Evolutionary conservation across 176 grass and related monocot genomes (phyloP).

Genomic region (Cymbopogon citratus): DNA sequence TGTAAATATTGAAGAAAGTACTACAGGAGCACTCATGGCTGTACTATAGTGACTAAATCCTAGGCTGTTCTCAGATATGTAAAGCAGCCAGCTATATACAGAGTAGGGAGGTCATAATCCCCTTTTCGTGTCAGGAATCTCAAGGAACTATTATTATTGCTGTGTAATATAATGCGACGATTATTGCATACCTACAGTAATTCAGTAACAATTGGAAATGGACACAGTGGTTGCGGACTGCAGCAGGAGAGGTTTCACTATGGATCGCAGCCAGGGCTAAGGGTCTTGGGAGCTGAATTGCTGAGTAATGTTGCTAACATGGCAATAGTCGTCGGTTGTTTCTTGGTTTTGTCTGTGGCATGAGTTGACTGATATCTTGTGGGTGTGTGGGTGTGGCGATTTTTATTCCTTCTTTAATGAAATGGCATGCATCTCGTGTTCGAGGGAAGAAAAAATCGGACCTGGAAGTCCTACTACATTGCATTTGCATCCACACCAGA

Average conservation of each 20-base stretch:
- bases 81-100: neutral
- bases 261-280: neutral
- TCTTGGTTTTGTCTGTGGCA: neutral
- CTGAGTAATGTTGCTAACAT: neutral
- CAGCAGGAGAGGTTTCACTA: neutral
- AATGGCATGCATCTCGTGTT: neutral
- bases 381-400: neutral
- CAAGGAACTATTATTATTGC: neutral
- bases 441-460: neutral
- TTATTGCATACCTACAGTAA: conserved; percentile 11
- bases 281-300: neutral
- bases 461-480: conserved; percentile 1
- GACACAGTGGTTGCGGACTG: neutral
- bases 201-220: conserved; percentile 11
- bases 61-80: neutral
- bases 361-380: neutral
- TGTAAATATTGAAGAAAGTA: conserved; percentile 16
- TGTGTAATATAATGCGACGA: neutral
- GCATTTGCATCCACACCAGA: conserved; percentile 14
- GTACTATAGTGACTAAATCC: neutral
- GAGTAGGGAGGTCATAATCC: neutral
- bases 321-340: neutral
- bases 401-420: neutral
- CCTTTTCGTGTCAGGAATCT: neutral
- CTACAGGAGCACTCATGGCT: neutral